A percentile compares a stretch with the other conserved stretches of the same genome.
Conservation (phyloP, 495 filamentous ascomycete genomes). For the Apodospora peruviana region DNA sequence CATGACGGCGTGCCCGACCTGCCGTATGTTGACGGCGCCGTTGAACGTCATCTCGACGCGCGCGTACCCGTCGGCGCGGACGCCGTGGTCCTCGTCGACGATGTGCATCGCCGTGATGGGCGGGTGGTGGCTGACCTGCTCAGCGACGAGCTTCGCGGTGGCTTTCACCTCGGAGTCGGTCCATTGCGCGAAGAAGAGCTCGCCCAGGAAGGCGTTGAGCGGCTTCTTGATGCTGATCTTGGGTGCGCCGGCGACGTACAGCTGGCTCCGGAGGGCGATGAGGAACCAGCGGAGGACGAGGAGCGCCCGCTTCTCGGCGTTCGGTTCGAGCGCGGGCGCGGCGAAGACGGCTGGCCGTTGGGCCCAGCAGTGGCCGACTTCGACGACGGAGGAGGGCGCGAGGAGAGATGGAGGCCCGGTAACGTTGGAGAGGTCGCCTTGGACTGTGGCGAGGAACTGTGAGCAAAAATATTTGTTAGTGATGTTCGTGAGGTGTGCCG, state of each 20-base stretch:
- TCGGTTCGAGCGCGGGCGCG: slow-evolving; percentile 66
- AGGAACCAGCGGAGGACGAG: slow-evolving; percentile 83
- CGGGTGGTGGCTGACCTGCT: slow-evolving; percentile 66
- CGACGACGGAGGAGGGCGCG: slow-evolving; percentile 69
- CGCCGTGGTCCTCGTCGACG: slow-evolving; percentile 65
- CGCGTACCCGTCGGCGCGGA: slow-evolving; percentile 79
- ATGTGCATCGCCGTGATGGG: slow-evolving; percentile 84
- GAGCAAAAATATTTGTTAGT: slow-evolving; percentile 4
- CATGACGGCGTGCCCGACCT: slow-evolving; percentile 69
- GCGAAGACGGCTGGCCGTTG: slow-evolving; percentile 75
- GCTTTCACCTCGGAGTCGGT: slow-evolving; percentile 65
- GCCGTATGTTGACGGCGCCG: slow-evolving; percentile 70
- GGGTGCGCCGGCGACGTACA: slow-evolving; percentile 36
- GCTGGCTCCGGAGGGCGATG: slow-evolving; percentile 73
- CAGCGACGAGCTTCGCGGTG: slow-evolving; percentile 64
- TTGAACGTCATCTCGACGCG: slow-evolving; percentile 81
- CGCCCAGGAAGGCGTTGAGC: slow-evolving; percentile 37
- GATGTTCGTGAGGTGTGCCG: not conserved
- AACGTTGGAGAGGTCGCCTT: slow-evolving; percentile 79
- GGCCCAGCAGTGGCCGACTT: slow-evolving; percentile 85
- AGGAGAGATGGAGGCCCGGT: slow-evolving; percentile 85
- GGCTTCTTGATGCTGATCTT: slow-evolving; percentile 30
- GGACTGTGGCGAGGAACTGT: slow-evolving; percentile 76
- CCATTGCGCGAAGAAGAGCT: slow-evolving; percentile 53
- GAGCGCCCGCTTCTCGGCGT: slow-evolving; percentile 65